A percentile compares a stretch with the other conserved stretches of the same genome.
Evolutionary conservation across 768 basidiomycete genomes (phyloP).

Genomic region (Tulasnella sp.): DNA sequence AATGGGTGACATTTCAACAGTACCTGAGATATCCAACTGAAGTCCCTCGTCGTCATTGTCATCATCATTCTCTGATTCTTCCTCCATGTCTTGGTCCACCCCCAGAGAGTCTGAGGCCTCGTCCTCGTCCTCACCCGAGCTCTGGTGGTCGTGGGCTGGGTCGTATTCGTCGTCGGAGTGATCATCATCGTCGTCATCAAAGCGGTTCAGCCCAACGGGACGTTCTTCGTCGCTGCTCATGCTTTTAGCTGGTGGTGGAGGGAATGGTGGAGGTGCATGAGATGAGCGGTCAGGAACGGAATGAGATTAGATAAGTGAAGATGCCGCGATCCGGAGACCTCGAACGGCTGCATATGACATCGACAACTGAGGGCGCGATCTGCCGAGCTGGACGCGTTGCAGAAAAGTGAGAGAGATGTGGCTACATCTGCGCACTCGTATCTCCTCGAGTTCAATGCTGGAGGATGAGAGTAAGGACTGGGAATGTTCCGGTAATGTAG

Average conservation of each 20-base stretch:
- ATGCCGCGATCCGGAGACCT: neutral
- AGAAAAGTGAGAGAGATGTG: neutral
- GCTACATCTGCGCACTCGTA: neutral
- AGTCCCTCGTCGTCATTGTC: conserved; percentile 5
- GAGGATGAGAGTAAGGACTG: neutral
- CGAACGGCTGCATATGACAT: neutral
- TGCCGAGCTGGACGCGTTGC: too few relatives aligned
- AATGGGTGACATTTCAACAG: too few relatives aligned
- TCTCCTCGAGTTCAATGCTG: neutral
- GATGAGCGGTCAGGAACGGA: neutral
- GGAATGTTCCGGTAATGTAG: neutral
- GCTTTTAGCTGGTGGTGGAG: neutral
- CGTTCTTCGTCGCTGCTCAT: neutral
- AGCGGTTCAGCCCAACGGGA: neutral
- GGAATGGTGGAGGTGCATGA: neutral
- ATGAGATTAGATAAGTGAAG: conserved; percentile 1
- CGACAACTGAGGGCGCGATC: too few relatives aligned
- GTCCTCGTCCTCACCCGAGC: conserved; percentile 43
- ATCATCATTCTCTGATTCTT: neutral
- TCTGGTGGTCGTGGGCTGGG: neutral
- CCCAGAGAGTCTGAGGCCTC: conserved; percentile 25
- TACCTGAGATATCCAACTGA: neutral
- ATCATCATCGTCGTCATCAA: neutral
- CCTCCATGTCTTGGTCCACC: conserved; percentile 27
- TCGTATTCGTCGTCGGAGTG: neutral